Conservation (phyloP, 1,284 basidiomycete genomes). For the Sanguinoderma infundibulare region DNA sequence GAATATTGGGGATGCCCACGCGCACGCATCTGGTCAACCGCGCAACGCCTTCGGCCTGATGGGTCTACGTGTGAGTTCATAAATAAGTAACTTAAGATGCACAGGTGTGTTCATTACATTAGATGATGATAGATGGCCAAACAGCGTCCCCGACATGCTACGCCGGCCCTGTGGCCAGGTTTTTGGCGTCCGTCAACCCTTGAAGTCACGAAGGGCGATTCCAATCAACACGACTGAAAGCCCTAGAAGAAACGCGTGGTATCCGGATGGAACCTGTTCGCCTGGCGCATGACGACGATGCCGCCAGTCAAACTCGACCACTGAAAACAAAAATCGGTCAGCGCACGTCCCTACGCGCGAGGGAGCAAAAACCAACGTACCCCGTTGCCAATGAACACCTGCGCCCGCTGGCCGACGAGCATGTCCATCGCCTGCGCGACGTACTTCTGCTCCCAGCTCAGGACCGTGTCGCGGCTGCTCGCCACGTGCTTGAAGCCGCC, state of each 20-base stretch:
- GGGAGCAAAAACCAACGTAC: constrained; percentile 32
- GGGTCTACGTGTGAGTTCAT: too few relatives aligned
- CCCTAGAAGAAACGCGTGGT: constrained; percentile 33
- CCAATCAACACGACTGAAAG: too few relatives aligned
- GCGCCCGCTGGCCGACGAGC: constrained; percentile 46
- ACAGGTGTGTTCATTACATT: too few relatives aligned
- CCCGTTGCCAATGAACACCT: constrained; percentile 53
- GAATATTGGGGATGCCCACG: too few relatives aligned
- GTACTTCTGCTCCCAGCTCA: constrained; percentile 45
- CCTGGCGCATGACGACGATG: constrained; percentile 57
- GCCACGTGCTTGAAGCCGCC: constrained; percentile 30
- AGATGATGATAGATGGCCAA: too few relatives aligned
- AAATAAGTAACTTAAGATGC: too few relatives aligned
- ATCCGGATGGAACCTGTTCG: constrained; percentile 35
- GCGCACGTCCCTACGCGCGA: background rate
- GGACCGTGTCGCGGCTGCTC: constrained; percentile 41
- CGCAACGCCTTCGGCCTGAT: too few relatives aligned
- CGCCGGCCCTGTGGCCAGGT: too few relatives aligned
- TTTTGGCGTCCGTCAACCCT: too few relatives aligned
- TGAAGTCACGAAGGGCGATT: too few relatives aligned
- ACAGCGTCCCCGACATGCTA: too few relatives aligned
- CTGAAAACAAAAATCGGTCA: constrained; percentile 34
- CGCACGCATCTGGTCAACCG: too few relatives aligned
- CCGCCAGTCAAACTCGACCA: constrained; percentile 66
- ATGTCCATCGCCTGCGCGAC: constrained; percentile 48